Evolutionary conservation across 345 rosid genomes (phyloP), one percentile per base, ranked within the genome.

Genomic region (Lepidium aucheri): DNA sequence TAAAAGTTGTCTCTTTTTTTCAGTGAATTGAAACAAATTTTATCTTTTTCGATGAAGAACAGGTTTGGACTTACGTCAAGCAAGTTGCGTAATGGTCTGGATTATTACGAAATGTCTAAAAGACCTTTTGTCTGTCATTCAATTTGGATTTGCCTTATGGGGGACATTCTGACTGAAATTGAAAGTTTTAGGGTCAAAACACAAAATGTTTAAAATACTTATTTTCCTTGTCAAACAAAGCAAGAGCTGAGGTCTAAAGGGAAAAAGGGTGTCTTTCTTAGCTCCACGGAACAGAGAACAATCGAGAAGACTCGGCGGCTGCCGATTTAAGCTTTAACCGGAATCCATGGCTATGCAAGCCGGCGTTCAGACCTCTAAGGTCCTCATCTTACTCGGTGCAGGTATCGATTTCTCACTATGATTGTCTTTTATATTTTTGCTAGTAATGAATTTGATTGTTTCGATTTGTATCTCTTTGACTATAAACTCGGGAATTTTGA

Each of bases 301-400:
- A 60, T 67, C 77, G 26, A 57, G 18, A 65, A 51, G 59, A 66
- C 32, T 28, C 32, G 56, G 6, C 44, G 53, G 46, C 45, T 26
- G 60, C 14, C 28, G 53, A 53, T 60, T 36, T 26, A 50, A 22
- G 53, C 65, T 64, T 53, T 18, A 44, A 14, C 40, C 60, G 80
- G 58, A 66, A 62, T 63, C 36, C 38, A 87, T 92, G 97, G 98
- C 98, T 69, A 7, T 89, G 82, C 98, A 92, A 81, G 75, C 95
- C 9, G 93, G 88, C 2, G 90, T 85, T 74, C 83, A 83, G 67
- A 78, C 88, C 77, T 84, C 95, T 71, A 87, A 89, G 66, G 95
- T 92, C 38, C 80, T 92, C 47, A 73, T 92, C 63, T 83, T 92
- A 43, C 79, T 86, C 55, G 93, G 98, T 28, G 98, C 96, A 78